A percentile compares a stretch with the other conserved stretches of the same genome.
These are phyloP conservation scores for Tolypocladium album DNA, from an alignment of 2,329 filamentous ascomycete genomes.

Conservation along the genomic window DNA sequence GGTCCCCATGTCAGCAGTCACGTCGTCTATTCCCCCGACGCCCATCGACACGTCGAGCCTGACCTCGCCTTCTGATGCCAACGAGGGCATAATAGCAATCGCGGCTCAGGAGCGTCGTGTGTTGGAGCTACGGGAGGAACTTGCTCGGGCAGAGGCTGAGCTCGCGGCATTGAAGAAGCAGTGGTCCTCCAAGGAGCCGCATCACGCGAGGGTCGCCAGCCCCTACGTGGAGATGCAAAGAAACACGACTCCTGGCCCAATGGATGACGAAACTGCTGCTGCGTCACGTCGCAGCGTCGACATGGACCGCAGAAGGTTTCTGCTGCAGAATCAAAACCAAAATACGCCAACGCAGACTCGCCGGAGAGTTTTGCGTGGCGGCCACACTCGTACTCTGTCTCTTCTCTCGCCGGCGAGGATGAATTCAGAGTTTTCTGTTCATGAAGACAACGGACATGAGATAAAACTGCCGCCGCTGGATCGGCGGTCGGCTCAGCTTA, in stretches of 20 bases:
- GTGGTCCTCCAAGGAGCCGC: slow-evolving; percentile 68
- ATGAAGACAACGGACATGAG: slow-evolving; percentile 24
- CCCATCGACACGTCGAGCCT: slow-evolving; percentile 33
- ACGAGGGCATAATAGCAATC: slow-evolving; percentile 74
- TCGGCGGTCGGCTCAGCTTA: slow-evolving; percentile 21
- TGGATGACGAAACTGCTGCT: slow-evolving; percentile 21
- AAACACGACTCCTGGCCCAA: neutral
- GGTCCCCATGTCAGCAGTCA: slow-evolving; percentile 28
- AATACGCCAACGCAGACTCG: slow-evolving; percentile 29
- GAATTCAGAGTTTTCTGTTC: slow-evolving; percentile 29
- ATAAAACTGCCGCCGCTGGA: slow-evolving; percentile 16
- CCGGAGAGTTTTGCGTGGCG: slow-evolving; percentile 58
- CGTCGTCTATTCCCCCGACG: slow-evolving; percentile 37
- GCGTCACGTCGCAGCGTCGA: slow-evolving; percentile 40
- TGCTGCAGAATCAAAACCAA: slow-evolving; percentile 43
- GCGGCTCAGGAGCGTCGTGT: slow-evolving; percentile 87
- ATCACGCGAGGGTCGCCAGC: slow-evolving; percentile 55
- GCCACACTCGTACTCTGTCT: slow-evolving; percentile 58
- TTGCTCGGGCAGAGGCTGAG: slow-evolving; percentile 71
- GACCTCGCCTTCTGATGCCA: slow-evolving; percentile 41
- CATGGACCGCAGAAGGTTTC: slow-evolving; percentile 60
- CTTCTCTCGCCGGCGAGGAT: slow-evolving; percentile 61
- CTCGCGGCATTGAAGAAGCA: slow-evolving; percentile 69
- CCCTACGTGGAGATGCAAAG: slow-evolving; percentile 3
- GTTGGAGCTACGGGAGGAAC: slow-evolving; percentile 80